Evolutionary conservation across 306 rosid species (phyloP), one percentile per base, ranked within the genome.

Genomic region (Citrullus mucosospermus): DNA sequence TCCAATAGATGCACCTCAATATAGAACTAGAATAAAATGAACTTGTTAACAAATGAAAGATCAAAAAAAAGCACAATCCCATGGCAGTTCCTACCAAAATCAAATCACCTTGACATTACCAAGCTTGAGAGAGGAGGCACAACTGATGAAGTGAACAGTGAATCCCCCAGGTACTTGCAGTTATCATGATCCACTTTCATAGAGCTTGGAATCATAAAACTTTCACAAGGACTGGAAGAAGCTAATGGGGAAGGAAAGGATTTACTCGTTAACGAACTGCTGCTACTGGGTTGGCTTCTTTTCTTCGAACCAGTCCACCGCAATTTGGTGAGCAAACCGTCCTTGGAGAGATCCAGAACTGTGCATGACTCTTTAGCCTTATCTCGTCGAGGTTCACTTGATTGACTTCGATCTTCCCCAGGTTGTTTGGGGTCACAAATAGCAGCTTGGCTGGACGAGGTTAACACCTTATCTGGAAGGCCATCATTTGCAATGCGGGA

Each of bases 21-120:
- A 65, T 10, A 32, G 6, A 65, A 32, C 39, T 30, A 32, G 8
- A 63, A 32, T 34, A 14, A 63, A 63, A 13, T 30, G 0, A 65
- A 32, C 71, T 58, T 62, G 43, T 28, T 28, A 62, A 28, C 68
- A 32, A 60, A 28, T 18, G 2, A 28, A 60, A 60, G 36, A 60
- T 60, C 66, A 28, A 60, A 28, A 25, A 28, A 60, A 1, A 2
- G 32, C 63, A 58, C 63, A 58, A 58, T 58, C 63, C 30, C 63
- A 58, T 4, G 0, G 34, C 63, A 58, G 63, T 3, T 20, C 15
- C 9, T 12, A 60, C 18, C 67, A 60, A 62, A 59, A 36, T 70
- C n/a, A 70, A 48, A 53, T 84, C 88, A 92, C 82, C 92, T 92
- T 78, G 96, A 94, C 98, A 94, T 88, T 55, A 94, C 97, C 90